Evolutionary conservation across 371 early-diverging fungal species (phyloP), one percentile per base, ranked within the genome.

Genomic region (Neoconidiobolus thromboides): DNA sequence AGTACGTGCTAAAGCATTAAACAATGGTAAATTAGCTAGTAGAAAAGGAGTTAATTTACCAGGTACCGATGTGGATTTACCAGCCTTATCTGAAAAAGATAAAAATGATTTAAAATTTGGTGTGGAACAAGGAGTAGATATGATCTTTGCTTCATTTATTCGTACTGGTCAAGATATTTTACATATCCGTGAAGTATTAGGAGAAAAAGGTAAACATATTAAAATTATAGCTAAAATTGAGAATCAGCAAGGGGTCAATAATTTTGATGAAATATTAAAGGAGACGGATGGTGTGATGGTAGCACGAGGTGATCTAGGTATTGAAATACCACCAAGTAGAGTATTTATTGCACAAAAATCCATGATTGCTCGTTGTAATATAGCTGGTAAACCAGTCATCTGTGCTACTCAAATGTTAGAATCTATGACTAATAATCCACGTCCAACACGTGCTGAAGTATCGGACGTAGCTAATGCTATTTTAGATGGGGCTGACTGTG

Each of bases 401-500:
- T 88, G 88, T 65, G 98, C 99, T 47, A 99, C 99, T 51, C 98
- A 99, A 74, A 98, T 99, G 99, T 72, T 99, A 49, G 97, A 98
- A 70, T 91, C 93, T 48, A 98, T 98, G 98, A 95, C 89, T 41
- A 75, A 76, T 68, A 91, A 91, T 75, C 89, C 89, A 60, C 79
- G 91, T 43, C 98, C 98, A n/a, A 98, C 96, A 43, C 88, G 99
- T 69, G 96, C 99, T 54, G 99, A 99, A 70, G 93, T 93, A 9
- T 90, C 89, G 44, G 99, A 99, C 71, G 96, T 99, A 43, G 95
- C 98, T 43, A 96, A 98, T 74, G 98, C 99, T 47, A 85, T 96
- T 9, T 67, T 93, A 61, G 96, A 96, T 71, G 97, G 96, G 55
- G 89, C 93, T 46, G 98, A 96, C 73, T 89, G 93, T 69, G 96